Evolutionary conservation across 306 rosid genomes (phyloP), one percentile per base, ranked within the genome.

Genomic region (Quillaja saponaria): DNA sequence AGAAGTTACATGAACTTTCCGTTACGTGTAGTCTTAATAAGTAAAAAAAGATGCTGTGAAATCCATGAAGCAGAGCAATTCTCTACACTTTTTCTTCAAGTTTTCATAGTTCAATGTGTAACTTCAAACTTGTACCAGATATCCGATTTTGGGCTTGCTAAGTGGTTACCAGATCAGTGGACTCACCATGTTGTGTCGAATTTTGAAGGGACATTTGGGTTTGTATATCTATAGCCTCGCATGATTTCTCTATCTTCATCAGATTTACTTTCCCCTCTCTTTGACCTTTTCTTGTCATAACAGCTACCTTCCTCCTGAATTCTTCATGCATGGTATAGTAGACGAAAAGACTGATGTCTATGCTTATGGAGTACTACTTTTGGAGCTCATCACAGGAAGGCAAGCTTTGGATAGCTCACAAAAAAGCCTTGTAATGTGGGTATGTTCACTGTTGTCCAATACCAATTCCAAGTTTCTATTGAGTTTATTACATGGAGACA

Each of bases 161-260:
- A 89, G 76, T 94, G 97, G 99, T 86, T 94, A 34, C 97, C 99
- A 52, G 96, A 89, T 69, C 95, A 85, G 68, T 94, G 96, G 99
- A 87, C 95, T 72, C 99, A 94, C 81, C 99, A 94, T 69, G 62
- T 81, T 19, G 96, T 89, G 13, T 84, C 94, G 42, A 90, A 87
- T 68, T 59, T 94, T 19, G 99, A 94, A 87, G 99, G 99, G 84
- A 94, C 99, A 80, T 94, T 94, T 20, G 99, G 97, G 99, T 94
- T 63, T 49, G 91, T 76, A 61, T 20, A 77, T 73, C 64, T 12
- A 75, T 46, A 62, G 8, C 57, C 57, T 60, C 21, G 44, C 42
- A 19, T 54, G 56, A 55, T 66, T 39, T 19, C 49, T 19, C 19
- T 31, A 10, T 51, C 9, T 60, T 58, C 16, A 41, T 6, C 2